Evolutionary conservation across 2,329 filamentous ascomycete genomes (phyloP).

Genomic region (Nothomitra cinnamomea): DNA sequence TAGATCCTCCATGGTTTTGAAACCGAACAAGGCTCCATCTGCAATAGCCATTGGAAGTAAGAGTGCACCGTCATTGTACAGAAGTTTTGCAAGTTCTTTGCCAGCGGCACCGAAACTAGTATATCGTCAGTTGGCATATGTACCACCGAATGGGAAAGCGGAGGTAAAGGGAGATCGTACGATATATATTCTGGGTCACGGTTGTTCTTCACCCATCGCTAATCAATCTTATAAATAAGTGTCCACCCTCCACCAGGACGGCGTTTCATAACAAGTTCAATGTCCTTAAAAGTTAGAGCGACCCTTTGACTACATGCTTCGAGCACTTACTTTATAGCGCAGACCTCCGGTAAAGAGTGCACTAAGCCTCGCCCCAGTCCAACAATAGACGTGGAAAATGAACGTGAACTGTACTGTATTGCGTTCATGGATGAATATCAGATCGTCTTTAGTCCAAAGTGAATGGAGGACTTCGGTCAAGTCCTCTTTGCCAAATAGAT

Average conservation of each 20-base stretch:
- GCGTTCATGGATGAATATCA: no score
- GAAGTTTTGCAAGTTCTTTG: conserved; percentile 5
- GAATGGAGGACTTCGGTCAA: no score
- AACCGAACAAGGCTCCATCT: conserved; percentile 6
- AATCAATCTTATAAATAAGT: conserved; percentile 7
- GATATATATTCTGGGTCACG: conserved; percentile 5
- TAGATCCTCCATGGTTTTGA: background rate
- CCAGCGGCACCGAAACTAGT: conserved; percentile 1
- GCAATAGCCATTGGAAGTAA: conserved; percentile 5
- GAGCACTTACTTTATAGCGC: conserved; percentile 3
- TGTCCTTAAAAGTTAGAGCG: conserved; percentile 2
- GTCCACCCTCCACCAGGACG: conserved; percentile 3
- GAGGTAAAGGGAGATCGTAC: background rate
- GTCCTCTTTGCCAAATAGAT: no score
- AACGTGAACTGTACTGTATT: conserved; percentile 3
- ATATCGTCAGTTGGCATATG: background rate
- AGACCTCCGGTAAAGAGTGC: conserved; percentile 3
- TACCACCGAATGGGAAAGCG: background rate
- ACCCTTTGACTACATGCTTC: background rate
- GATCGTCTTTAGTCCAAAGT: no score
- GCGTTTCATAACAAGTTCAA: conserved; percentile 2
- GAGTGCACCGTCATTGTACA: conserved; percentile 3
- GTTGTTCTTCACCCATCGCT: conserved; percentile 8
- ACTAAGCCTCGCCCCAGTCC: conserved; percentile 1
- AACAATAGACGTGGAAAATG: background rate